phyloP scores from a whole-genome alignment of 2,329 filamentous ascomycete genomes.

The Diplodia seriata region DNA sequence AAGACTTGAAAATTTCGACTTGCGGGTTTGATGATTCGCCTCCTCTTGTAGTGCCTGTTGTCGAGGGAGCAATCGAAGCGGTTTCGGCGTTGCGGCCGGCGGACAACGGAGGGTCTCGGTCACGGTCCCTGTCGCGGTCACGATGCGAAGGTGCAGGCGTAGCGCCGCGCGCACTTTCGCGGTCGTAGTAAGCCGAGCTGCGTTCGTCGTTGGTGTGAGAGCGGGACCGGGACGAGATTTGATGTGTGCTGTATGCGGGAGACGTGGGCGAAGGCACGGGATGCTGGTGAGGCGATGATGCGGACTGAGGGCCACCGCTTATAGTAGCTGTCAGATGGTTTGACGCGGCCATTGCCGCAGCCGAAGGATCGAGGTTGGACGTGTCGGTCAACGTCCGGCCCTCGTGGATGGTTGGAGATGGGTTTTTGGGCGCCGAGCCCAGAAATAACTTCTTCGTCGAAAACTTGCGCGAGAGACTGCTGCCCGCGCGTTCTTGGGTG shows the following conservation, averaged over 20 bases:
- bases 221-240: slow-evolving; percentile 19
- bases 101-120: slow-evolving; percentile 44
- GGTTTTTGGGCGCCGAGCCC: slow-evolving; percentile 56
- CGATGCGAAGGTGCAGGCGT: slow-evolving; percentile 25
- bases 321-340: slow-evolving; percentile 59
- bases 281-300: slow-evolving; percentile 51
- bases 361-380: slow-evolving; percentile 56
- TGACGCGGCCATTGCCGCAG: slow-evolving; percentile 58
- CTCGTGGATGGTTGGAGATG: slow-evolving; percentile 58
- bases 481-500: slow-evolving; percentile 49
- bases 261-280: slow-evolving; percentile 39
- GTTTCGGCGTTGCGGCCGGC: slow-evolving; percentile 42
- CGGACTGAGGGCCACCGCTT: slow-evolving; percentile 40
- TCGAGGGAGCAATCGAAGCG: slow-evolving; percentile 34
- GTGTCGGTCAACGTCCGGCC: slow-evolving; percentile 51
- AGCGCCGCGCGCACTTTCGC: slow-evolving; percentile 13
- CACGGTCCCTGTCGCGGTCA: slow-evolving; percentile 21
- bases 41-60: slow-evolving; percentile 20
- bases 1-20: slow-evolving; percentile 98
- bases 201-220: slow-evolving; percentile 41
- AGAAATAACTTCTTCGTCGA: slow-evolving; percentile 61
- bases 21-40: slow-evolving; percentile 52
- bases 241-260: slow-evolving; percentile 32
- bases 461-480: slow-evolving; percentile 60
- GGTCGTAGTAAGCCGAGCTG: slow-evolving; percentile 22